Base-by-base conservation (phyloP, 352 stramenopile genomes). In the Globisporangium carolinianum region DNA sequence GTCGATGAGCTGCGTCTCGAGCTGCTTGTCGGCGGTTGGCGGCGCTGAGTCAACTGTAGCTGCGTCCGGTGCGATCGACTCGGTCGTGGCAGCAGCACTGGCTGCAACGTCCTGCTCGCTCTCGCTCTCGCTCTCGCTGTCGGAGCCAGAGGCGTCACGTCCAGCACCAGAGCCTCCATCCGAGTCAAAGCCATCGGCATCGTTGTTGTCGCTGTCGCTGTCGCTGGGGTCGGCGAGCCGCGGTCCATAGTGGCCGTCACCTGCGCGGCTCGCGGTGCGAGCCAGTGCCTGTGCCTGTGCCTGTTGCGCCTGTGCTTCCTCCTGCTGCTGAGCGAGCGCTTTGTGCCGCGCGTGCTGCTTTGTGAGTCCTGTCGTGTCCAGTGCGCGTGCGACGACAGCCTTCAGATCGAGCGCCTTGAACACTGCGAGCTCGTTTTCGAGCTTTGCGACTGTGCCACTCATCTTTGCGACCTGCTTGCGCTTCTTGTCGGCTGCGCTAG, bases 371-470 rank as follows among this genome's bases (percentile, higher is more conserved):
- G 76, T 86, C 53, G 65, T 65, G 35, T 75, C 51, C 47, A 76
- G 71, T 37, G 72, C 80, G 4, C 63, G 63, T 7, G 58, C 56
- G 37, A 87, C 70, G 12, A 90, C 51, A 4, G 66, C 69, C 52
- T 76, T 70, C 17, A 90, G 41, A 14, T 87, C 70, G 51, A 87
- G 51, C 43, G 43, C 61, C 66, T 89, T 91, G 43, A 91, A 66
- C 53, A 61, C 62, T 14, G 61, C 65, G n/a, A 79, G 76, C 56
- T 91, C 78, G 12, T 62, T 69, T 55, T 91, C 81, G 7, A 86
- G 60, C 39, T 67, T 67, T 11, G 69, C 46, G 24, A 86, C 55
- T 39, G 68, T 78, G 10, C 64, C 17, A 11, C 65, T 62, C 43
- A 85, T 47, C 50, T 86, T 89, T 41, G 67, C 51, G 10, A 75